phyloP scores from a whole-genome alignment of 2,329 filamentous ascomycete species.

The Aspergillus jensenii region DNA sequence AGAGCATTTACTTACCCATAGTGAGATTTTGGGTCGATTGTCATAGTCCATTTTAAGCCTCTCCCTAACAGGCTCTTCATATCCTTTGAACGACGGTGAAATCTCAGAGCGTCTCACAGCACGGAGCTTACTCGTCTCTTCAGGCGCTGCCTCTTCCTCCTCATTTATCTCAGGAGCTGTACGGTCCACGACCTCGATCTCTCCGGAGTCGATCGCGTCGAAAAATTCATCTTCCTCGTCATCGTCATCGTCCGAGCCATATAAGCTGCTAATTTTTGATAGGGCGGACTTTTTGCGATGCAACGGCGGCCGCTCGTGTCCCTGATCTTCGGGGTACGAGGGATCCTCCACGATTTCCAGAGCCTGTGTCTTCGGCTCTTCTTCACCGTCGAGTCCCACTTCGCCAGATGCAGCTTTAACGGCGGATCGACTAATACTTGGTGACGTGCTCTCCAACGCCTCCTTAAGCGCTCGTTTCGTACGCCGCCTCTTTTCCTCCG shows the following conservation, averaged over 20 bases:
- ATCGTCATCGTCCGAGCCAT: slow-evolving; percentile 73
- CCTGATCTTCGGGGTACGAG: slow-evolving; percentile 10
- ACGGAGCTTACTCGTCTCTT: slow-evolving; percentile 42
- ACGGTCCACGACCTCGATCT: slow-evolving; percentile 69
- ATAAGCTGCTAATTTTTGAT: slow-evolving; percentile 70
- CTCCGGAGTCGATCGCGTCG: slow-evolving; percentile 90
- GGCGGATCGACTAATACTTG: slow-evolving; percentile 40
- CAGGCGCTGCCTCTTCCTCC: slow-evolving; percentile 48
- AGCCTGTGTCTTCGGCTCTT: slow-evolving; percentile 31
- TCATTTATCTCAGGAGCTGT: slow-evolving; percentile 51
- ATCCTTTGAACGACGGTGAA: slow-evolving; percentile 77
- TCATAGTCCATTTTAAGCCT: slow-evolving; percentile 87
- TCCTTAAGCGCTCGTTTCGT: slow-evolving; percentile 89
- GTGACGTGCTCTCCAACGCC: slow-evolving; percentile 64
- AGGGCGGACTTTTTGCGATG: slow-evolving; percentile 66
- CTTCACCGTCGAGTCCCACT: slow-evolving; percentile 28
- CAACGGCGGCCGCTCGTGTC: slow-evolving; percentile 21
- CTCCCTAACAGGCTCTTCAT: slow-evolving; percentile 81
- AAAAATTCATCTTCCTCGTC: slow-evolving; percentile 83
- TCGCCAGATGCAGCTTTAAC: slow-evolving; percentile 32
- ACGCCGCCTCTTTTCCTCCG: slow-evolving; percentile 83
- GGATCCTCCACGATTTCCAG: slow-evolving; percentile 12
- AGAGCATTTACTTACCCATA: slow-evolving; percentile 70
- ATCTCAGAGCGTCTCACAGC: slow-evolving; percentile 62
- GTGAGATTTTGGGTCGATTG: slow-evolving; percentile 86